Conservation (phyloP, 768 basidiomycete genomes). For the Xerocomus spinulosus region DNA sequence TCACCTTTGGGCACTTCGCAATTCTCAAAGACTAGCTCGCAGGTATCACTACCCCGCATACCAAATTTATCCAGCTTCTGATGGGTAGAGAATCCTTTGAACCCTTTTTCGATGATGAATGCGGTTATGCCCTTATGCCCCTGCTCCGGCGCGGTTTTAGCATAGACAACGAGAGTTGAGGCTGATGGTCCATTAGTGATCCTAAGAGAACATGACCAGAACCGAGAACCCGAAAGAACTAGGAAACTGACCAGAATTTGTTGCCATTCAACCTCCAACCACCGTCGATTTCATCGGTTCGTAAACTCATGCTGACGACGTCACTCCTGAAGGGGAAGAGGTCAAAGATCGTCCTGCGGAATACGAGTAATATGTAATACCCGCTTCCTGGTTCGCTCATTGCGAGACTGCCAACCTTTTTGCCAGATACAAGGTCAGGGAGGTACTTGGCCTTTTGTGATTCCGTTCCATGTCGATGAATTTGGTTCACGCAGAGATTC, state of each 20-base stretch:
- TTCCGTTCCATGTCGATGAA: slow-evolving; percentile 78
- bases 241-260: slow-evolving; percentile 76
- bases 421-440: slow-evolving; percentile 72
- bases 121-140: slow-evolving; percentile 88
- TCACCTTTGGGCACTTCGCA: slow-evolving; percentile 85
- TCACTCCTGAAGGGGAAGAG: slow-evolving; percentile 48
- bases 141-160: slow-evolving; percentile 74
- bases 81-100: slow-evolving; percentile 81
- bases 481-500: slow-evolving; percentile 84
- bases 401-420: slow-evolving; percentile 83
- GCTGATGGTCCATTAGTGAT: slow-evolving; percentile 94
- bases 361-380: slow-evolving; percentile 9
- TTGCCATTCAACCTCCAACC: slow-evolving; percentile 83
- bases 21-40: slow-evolving; percentile 88
- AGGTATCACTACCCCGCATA: slow-evolving; percentile 94
- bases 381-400: slow-evolving; percentile 94
- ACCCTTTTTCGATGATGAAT: slow-evolving; percentile 82
- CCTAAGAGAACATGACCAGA: slow-evolving; percentile 41
- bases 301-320: slow-evolving; percentile 90
- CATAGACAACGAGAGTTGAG: slow-evolving; percentile 89
- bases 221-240: background rate
- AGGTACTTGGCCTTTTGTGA: slow-evolving; percentile 81
- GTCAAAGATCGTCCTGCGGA: background rate
- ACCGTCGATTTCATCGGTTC: slow-evolving; percentile 70
- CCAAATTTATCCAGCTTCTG: slow-evolving; percentile 94